These are phyloP conservation scores for Calonectria leucothoes DNA, from an alignment of 2,329 filamentous ascomycete genomes.

Conservation along the genomic window DNA sequence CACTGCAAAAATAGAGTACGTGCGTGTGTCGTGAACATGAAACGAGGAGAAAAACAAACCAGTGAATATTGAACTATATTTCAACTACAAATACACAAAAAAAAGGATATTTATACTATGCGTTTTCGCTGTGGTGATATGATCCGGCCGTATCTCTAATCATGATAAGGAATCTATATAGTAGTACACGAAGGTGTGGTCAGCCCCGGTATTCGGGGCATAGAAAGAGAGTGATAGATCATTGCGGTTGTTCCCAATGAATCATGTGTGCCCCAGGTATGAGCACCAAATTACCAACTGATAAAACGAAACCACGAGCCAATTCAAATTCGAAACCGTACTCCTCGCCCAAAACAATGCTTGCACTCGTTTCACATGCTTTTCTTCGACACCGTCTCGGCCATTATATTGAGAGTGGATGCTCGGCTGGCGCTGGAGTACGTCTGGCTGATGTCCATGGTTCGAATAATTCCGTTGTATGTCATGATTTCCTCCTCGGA, in stretches of 20 bases:
- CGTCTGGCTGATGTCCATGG: slow-evolving; percentile 24
- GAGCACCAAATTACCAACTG: not conserved
- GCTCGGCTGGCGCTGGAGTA: slow-evolving; percentile 17
- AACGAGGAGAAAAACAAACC: not conserved
- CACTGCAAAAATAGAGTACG: too few relatives aligned
- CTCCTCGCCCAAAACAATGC: not conserved
- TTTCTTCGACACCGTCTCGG: not conserved
- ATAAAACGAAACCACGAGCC: not conserved
- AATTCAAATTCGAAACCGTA: not conserved
- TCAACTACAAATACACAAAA: not conserved
- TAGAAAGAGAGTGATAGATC: not conserved
- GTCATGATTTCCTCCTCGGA: slow-evolving; percentile 53
- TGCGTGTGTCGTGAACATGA: not conserved
- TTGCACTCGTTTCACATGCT: not conserved
- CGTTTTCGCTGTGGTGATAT: not conserved
- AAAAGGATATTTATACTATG: not conserved
- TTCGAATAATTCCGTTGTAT: slow-evolving; percentile 48
- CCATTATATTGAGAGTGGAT: not conserved
- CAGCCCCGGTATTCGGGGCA: not conserved
- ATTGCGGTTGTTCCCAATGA: not conserved
- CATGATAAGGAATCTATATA: not conserved
- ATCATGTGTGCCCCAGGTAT: not conserved
- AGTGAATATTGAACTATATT: not conserved
- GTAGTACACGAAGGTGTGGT: not conserved
- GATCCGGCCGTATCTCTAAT: not conserved